Evolutionary conservation across 352 stramenopile species (phyloP).

Genomic region (Phytophthora sp.): DNA sequence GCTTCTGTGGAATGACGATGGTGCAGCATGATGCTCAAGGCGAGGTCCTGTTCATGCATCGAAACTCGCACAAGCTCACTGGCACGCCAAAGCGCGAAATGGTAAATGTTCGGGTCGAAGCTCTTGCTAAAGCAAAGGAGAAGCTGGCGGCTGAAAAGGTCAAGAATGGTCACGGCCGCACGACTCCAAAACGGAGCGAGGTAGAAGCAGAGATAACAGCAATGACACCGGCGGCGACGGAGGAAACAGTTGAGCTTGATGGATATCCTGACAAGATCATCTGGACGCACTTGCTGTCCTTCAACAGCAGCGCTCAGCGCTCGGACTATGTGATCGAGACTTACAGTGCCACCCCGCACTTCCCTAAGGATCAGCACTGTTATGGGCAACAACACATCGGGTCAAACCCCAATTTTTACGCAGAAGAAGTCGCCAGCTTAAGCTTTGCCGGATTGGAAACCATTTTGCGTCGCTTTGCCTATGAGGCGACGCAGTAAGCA

Average conservation of each 20-base stretch:
- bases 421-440: constrained; percentile 25
- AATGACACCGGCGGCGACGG: constrained; percentile 8
- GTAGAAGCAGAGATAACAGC: constrained; percentile 20
- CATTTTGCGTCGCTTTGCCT: constrained; percentile 29
- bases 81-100: constrained; percentile 2
- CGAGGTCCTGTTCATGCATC: constrained; percentile 59
- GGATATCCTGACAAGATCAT: constrained; percentile 50
- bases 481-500: constrained; percentile 20
- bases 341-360: constrained; percentile 40
- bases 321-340: constrained; percentile 55
- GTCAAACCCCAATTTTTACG: constrained; percentile 41
- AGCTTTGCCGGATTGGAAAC: constrained; percentile 36
- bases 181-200: constrained; percentile 20
- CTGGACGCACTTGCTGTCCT: constrained; percentile 71
- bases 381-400: constrained; percentile 47
- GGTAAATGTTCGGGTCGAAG: not conserved
- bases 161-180: constrained; percentile 5
- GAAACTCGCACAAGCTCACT: constrained; percentile 56
- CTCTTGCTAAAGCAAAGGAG: constrained; percentile 12
- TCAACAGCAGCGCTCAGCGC: constrained; percentile 44
- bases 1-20: constrained; percentile 64
- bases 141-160: constrained; percentile 10
- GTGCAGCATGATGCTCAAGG: constrained; percentile 43
- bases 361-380: constrained; percentile 57
- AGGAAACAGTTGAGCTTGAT: constrained; percentile 4